Conservation (phyloP, 139 green algal species). For the Asterochloris erici region DNA sequence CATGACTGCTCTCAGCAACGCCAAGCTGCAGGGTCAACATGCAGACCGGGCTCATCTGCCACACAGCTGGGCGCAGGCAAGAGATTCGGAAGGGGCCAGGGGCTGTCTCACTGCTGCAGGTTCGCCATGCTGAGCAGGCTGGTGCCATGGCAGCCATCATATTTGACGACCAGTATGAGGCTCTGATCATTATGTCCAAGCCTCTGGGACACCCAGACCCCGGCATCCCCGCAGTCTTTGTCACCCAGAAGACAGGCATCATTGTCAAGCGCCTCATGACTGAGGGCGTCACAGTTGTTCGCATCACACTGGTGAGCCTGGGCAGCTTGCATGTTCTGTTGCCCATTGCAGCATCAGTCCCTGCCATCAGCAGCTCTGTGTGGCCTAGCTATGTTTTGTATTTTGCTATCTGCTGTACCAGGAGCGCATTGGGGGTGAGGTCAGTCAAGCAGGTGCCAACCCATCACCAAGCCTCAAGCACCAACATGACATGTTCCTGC, state of each 20-base stretch:
- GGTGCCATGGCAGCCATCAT: slow-evolving; percentile 73
- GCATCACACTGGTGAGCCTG: slow-evolving; percentile 51
- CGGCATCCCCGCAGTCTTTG: slow-evolving; percentile 74
- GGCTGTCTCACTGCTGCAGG: slow-evolving; percentile 34
- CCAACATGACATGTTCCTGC: neutral
- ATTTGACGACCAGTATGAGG: slow-evolving; percentile 67
- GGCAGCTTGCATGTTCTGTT: neutral
- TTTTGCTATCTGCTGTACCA: neutral
- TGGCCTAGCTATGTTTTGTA: neutral
- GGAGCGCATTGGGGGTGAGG: neutral
- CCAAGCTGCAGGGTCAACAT: neutral
- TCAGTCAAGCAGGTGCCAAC: neutral
- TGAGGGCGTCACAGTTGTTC: slow-evolving; percentile 17
- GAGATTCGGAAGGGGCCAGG: slow-evolving; percentile 9
- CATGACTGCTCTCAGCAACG: neutral
- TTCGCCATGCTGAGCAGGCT: slow-evolving; percentile 60
- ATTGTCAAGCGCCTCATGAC: slow-evolving; percentile 56
- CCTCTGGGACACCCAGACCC: slow-evolving; percentile 50
- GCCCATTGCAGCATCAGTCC: neutral
- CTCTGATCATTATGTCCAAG: slow-evolving; percentile 81
- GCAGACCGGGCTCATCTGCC: neutral
- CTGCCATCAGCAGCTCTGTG: neutral
- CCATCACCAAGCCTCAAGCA: neutral
- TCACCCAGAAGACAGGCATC: slow-evolving; percentile 60
- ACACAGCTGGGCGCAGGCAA: neutral